Evolutionary conservation across 2,329 filamentous ascomycete species (phyloP), one percentile per base, ranked within the genome.

Genomic region (Penicillium italicum): DNA sequence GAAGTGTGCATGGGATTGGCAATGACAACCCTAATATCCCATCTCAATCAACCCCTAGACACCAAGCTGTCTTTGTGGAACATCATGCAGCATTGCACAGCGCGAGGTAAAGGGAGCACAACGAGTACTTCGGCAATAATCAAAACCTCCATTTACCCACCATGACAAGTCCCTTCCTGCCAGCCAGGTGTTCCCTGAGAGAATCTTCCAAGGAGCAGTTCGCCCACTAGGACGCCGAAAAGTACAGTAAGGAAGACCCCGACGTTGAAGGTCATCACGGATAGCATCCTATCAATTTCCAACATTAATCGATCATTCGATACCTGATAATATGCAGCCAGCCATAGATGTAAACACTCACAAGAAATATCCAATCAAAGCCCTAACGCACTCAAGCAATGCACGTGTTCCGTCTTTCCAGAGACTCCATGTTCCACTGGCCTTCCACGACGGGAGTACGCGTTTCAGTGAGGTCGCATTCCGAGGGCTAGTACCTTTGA

Each of bases 321-420:
- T 6, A 30, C 26, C n/a, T 2, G 3, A 33, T 10, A 41, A 3
- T 12, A 6, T n/a, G 7, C 16, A 30, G 10, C 24, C 4, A 45
- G 14, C n/a, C 14, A 20, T 7, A 16, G 28, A 43, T 24, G 14
- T 24, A n/a, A 33, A 3, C 7, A 55, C 53, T 6, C 12, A 56
- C 53, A 56, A 26, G n/a, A 56, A 18, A 37, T 56, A 56, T n/a
- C 53, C 53, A 41, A 52, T 42, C 9, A 53, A 41, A 31, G 49
- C 53, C 22, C 42, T 46, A 24, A 14, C 34, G 30, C 43, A 18
- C n/a, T 56, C 53, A 0, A 56, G 28, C 18, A 56, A 22, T 3
- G 28, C 48, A 10, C 49, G 30, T 3, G 30, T 46, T 2, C 53
- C 53, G 14, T 56, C 53, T 36, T 47, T 46, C 5, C 36, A 30